These are phyloP conservation scores for Apiotrichum sp. DNA, from an alignment of 1,284 basidiomycete species.

Conservation along the genomic window DNA sequence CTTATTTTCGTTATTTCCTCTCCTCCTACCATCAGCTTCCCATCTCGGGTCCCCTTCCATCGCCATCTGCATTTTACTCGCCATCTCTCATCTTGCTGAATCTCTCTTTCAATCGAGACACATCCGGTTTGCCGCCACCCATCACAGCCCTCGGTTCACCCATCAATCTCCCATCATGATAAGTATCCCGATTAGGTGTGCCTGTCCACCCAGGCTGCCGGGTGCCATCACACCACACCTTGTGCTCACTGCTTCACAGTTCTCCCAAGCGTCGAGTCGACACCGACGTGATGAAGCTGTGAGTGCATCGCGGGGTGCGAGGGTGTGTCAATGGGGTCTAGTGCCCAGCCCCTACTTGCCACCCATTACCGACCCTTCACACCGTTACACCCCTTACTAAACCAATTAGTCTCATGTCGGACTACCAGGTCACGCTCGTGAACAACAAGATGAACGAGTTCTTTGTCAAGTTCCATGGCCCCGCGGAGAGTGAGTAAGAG, in stretches of 20 bases:
- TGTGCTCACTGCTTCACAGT: slow-evolving; percentile 46
- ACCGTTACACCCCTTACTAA: background rate
- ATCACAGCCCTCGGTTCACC: background rate
- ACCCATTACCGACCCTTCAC: slow-evolving; percentile 8
- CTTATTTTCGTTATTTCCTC: background rate
- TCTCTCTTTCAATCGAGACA: too few species aligned
- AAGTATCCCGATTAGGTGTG: slow-evolving; percentile 18
- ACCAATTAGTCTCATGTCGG: slow-evolving; percentile 75
- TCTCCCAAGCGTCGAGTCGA: slow-evolving; percentile 90
- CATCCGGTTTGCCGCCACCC: background rate
- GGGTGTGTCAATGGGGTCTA: background rate
- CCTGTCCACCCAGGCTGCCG: background rate
- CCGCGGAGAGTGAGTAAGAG: slow-evolving; percentile 73
- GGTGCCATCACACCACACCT: background rate
- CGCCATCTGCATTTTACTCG: background rate
- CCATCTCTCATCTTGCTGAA: too few species aligned
- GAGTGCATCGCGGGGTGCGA: slow-evolving; percentile 36
- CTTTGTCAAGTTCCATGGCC: slow-evolving; percentile 92
- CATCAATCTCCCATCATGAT: slow-evolving; percentile 22
- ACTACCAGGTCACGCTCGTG: slow-evolving; percentile 92
- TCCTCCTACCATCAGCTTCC: background rate
- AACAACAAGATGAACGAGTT: slow-evolving; percentile 99
- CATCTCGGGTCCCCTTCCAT: too few species aligned
- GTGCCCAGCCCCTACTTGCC: slow-evolving; percentile 7
- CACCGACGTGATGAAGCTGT: slow-evolving; percentile 99